Conservation (phyloP, 1,284 basidiomycete genomes). For the Pyrrhoderma noxium region DNA sequence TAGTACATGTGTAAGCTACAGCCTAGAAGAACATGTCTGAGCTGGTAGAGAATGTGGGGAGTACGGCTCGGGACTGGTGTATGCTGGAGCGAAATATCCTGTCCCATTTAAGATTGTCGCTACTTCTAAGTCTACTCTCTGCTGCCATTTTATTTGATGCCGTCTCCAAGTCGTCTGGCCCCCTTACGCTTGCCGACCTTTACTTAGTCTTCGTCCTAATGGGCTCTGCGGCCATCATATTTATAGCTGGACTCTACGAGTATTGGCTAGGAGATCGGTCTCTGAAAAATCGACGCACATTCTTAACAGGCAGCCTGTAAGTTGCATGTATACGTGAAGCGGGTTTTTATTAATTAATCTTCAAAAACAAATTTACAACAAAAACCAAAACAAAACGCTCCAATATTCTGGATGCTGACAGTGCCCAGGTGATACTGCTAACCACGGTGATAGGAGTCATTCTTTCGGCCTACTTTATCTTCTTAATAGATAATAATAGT, state of each 20-base stretch:
- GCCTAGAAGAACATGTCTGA: not conserved
- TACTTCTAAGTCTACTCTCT: slow-evolving; percentile 55
- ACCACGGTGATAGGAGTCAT: too few species aligned
- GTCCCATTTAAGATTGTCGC: slow-evolving; percentile 55
- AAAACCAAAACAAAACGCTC: too few species aligned
- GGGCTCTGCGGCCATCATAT: slow-evolving; percentile 42
- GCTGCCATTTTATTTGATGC: slow-evolving; percentile 53
- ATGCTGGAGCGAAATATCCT: slow-evolving; percentile 71
- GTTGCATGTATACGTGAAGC: slow-evolving; percentile 23
- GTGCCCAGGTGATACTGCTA: too few species aligned
- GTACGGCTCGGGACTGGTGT: slow-evolving; percentile 58
- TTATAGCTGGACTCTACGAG: slow-evolving; percentile 54
- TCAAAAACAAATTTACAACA: too few species aligned
- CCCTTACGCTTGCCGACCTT: slow-evolving; percentile 4
- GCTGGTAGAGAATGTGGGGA: slow-evolving; percentile 31
- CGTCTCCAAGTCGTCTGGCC: slow-evolving; percentile 36
- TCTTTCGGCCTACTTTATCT: too few species aligned
- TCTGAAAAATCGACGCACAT: slow-evolving; percentile 48
- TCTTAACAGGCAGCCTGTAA: slow-evolving; percentile 52
- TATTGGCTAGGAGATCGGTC: slow-evolving; percentile 52
- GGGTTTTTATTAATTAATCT: too few species aligned
- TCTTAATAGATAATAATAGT: too few species aligned
- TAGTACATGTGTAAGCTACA: not conserved
- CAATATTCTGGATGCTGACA: too few species aligned
- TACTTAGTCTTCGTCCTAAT: slow-evolving; percentile 17